These are phyloP conservation scores for Fusarium camptoceras DNA, from an alignment of 2,329 filamentous ascomycete species.

Conservation along the genomic window DNA sequence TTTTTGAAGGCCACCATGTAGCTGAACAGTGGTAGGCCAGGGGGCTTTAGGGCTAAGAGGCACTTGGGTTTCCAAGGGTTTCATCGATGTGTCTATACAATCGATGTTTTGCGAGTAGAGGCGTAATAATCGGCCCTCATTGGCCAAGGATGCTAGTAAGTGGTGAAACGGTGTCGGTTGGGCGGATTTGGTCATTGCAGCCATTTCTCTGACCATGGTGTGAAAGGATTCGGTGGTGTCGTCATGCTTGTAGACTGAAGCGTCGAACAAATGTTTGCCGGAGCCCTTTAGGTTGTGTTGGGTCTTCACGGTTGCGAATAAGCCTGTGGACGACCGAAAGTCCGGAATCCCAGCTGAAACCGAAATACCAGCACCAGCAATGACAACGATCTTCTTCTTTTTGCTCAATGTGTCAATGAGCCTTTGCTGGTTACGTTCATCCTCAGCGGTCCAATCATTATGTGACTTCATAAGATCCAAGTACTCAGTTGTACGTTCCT, in stretches of 20 bases:
- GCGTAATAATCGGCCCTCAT: slow-evolving; percentile 86
- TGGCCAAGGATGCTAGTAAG: slow-evolving; percentile 87
- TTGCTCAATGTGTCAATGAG: slow-evolving; percentile 81
- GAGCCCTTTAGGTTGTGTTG: slow-evolving; percentile 91
- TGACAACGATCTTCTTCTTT: slow-evolving; percentile 96
- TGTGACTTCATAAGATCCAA: slow-evolving; percentile 74
- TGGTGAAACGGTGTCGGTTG: slow-evolving; percentile 92
- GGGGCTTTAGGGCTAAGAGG: slow-evolving; percentile 86
- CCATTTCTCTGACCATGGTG: slow-evolving; percentile 92
- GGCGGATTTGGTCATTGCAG: slow-evolving; percentile 80
- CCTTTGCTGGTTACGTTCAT: slow-evolving; percentile 70
- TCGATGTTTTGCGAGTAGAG: slow-evolving; percentile 98
- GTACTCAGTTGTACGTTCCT: slow-evolving; percentile 81
- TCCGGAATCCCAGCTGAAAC: slow-evolving; percentile 97
- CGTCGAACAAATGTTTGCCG: slow-evolving; percentile 96
- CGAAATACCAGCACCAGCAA: slow-evolving; percentile 96
- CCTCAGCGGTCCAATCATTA: slow-evolving; percentile 59
- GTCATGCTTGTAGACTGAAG: slow-evolving; percentile 95
- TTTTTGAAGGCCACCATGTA: slow-evolving; percentile 92
- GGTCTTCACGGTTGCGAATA: slow-evolving; percentile 86
- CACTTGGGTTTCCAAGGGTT: slow-evolving; percentile 81
- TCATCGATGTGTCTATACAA: slow-evolving; percentile 87
- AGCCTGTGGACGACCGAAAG: slow-evolving; percentile 89
- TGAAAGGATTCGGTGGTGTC: slow-evolving; percentile 91
- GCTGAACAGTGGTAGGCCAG: slow-evolving; percentile 92